phyloP scores from a whole-genome alignment of 352 stramenopile species.

The Phytophthora megakarya region DNA sequence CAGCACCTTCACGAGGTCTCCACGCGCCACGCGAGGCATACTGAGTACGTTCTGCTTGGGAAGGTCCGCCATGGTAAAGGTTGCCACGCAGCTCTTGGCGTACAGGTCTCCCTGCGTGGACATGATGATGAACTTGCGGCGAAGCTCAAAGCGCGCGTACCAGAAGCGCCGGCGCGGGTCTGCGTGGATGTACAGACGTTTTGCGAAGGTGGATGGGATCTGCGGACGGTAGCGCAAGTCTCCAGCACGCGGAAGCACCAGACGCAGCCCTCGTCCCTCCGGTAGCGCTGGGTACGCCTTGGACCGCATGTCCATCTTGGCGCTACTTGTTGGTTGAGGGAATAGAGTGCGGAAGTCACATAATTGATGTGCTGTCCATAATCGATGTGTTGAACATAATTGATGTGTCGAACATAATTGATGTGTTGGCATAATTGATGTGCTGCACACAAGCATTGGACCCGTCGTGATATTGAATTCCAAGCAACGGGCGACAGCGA shows the following conservation, averaged over 20 bases:
- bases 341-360: slow-evolving; percentile 18
- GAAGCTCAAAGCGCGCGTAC: slow-evolving; percentile 64
- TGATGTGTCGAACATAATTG: slow-evolving; percentile 17
- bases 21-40: slow-evolving; percentile 53
- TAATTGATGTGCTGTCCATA: slow-evolving; percentile 11
- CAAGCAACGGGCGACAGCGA: slow-evolving; percentile 13
- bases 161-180: slow-evolving; percentile 44
- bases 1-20: slow-evolving; percentile 70
- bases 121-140: slow-evolving; percentile 80
- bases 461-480: slow-evolving; percentile 15
- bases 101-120: slow-evolving; percentile 69
- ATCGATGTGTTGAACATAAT: slow-evolving; percentile 4
- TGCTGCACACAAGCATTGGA: slow-evolving; percentile 11
- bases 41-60: slow-evolving; percentile 52
- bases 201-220: slow-evolving; percentile 48
- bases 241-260: slow-evolving; percentile 59
- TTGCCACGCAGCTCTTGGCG: slow-evolving; percentile 44
- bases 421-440: slow-evolving; percentile 7
- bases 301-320: slow-evolving; percentile 57
- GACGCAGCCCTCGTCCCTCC: slow-evolving; percentile 35
- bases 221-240: slow-evolving; percentile 64
- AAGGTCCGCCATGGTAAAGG: slow-evolving; percentile 47
- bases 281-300: slow-evolving; percentile 70
- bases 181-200: slow-evolving; percentile 60
- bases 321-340: slow-evolving; percentile 3